These are phyloP conservation scores for Penicillium simplicissimum DNA, from an alignment of 495 filamentous ascomycete genomes.

Conservation along the genomic window DNA sequence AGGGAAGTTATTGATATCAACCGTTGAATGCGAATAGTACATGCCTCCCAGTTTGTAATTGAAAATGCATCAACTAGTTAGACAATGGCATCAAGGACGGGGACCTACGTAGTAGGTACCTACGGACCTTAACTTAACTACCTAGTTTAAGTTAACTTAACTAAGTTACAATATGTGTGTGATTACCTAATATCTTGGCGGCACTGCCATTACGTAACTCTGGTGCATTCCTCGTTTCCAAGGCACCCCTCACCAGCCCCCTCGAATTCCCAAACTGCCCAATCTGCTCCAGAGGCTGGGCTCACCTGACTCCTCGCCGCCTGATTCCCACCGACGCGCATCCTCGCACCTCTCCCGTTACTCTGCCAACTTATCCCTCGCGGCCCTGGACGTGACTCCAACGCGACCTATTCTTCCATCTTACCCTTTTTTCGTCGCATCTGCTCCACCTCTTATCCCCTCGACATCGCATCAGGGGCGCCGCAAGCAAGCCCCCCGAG, in stretches of 20 bases:
- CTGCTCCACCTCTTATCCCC: background rate
- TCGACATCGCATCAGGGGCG: background rate
- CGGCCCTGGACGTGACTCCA: constrained; percentile 20
- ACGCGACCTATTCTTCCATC: constrained; percentile 16
- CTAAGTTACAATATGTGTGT: too few species aligned
- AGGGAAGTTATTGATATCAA: too few species aligned
- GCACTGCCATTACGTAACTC: background rate
- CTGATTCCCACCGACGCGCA: constrained; percentile 34
- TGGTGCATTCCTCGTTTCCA: constrained; percentile 10
- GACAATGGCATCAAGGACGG: too few species aligned
- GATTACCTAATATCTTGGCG: too few species aligned
- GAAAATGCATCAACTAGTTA: too few species aligned
- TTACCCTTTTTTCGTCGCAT: constrained; percentile 8
- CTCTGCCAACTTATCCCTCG: constrained; percentile 32
- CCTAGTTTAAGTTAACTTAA: too few species aligned
- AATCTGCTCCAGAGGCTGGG: constrained; percentile 8
- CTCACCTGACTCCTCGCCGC: constrained; percentile 18
- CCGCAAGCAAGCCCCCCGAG: constrained; percentile 12
- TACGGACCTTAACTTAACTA: too few species aligned
- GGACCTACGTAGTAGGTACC: too few species aligned
- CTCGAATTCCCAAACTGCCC: constrained; percentile 26
- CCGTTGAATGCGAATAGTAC: too few species aligned
- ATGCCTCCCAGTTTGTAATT: too few species aligned
- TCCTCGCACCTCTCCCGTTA: constrained; percentile 25
- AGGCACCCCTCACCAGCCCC: constrained; percentile 28